Conservation (phyloP, 1,284 basidiomycete species). For the Phlebopus sp. region DNA sequence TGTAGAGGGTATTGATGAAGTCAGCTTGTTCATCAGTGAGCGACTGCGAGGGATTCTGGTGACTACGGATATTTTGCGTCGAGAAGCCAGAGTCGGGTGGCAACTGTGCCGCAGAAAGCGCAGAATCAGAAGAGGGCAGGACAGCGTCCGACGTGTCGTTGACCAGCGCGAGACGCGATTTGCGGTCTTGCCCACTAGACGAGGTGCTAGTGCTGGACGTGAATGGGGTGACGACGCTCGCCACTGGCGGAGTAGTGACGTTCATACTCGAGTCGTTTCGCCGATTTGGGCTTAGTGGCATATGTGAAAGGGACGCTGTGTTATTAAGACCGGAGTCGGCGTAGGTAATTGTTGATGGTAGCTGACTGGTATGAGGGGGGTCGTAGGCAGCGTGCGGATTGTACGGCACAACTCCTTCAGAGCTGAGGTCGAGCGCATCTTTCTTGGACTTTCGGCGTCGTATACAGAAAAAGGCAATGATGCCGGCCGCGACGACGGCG, state of each 20-base stretch:
- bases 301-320: background rate
- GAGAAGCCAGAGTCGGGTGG: background rate
- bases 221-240: conserved; percentile 8
- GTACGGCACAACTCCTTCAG: background rate
- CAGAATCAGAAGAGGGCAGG: too few relatives aligned
- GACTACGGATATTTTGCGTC: background rate
- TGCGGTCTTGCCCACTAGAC: conserved; percentile 3
- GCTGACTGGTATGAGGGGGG: background rate
- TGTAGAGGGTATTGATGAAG: conserved; percentile 17
- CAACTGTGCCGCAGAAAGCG: background rate
- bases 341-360: background rate
- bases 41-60: conserved; percentile 6
- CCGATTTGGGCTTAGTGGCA: conserved; percentile 14
- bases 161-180: conserved; percentile 1
- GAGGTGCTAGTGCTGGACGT: conserved; percentile 3
- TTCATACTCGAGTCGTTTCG: background rate
- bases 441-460: conserved; percentile 7
- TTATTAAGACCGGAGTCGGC: background rate
- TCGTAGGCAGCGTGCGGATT: conserved; percentile 1
- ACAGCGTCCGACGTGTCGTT: conserved; percentile 2
- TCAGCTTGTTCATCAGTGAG: conserved; percentile 23
- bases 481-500: conserved; percentile 5
- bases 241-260: background rate
- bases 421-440: conserved; percentile 8
- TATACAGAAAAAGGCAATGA: conserved; percentile 12